Conservation (phyloP, 495 filamentous ascomycete genomes). For the Polyplosphaeria fusca region DNA sequence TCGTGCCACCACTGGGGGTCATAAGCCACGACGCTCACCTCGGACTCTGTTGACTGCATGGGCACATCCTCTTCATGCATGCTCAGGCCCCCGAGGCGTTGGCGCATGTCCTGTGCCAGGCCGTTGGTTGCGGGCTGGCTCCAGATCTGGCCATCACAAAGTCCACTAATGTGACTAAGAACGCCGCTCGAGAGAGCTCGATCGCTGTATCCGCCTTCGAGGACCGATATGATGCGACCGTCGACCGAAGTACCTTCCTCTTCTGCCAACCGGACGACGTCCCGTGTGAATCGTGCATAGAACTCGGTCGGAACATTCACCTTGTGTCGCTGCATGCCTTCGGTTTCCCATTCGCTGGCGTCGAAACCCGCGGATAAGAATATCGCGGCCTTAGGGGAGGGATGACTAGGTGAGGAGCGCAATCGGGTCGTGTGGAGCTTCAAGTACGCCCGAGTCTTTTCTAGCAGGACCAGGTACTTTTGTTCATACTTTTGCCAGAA, state of each 20-base stretch:
- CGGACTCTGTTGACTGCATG: conserved; percentile 2
- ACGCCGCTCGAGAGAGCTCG: conserved; percentile 83
- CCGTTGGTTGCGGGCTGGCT: conserved; percentile 28
- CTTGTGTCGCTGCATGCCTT: conserved; percentile 88
- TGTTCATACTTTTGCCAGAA: conserved; percentile 86
- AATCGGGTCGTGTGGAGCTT: conserved; percentile 63
- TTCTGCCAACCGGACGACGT: conserved; percentile 75
- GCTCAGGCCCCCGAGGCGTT: conserved; percentile 42
- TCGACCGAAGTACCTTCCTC: conserved; percentile 75
- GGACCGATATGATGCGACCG: conserved; percentile 83
- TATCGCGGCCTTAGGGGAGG: conserved; percentile 72
- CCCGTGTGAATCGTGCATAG: conserved; percentile 83
- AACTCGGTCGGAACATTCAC: conserved; percentile 96
- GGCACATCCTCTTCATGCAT: conserved; percentile 22
- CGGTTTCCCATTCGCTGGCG: conserved; percentile 89
- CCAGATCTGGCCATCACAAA: conserved; percentile 53
- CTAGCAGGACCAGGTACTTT: conserved; percentile 69
- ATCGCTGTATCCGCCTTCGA: conserved; percentile 95
- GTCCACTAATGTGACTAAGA: conserved; percentile 79
- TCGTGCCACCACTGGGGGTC: conserved; percentile 75
- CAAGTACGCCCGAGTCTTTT: conserved; percentile 76
- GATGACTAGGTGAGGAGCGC: conserved; percentile 49
- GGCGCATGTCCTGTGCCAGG: conserved; percentile 53
- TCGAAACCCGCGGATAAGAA: conserved; percentile 96
- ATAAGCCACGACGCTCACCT: conserved; percentile 42